A percentile compares a stretch with the other conserved stretches of the same genome.
These are phyloP conservation scores for Wallacemonas rigidus DNA, from an alignment of 208 protist species.

Conservation along the genomic window DNA sequence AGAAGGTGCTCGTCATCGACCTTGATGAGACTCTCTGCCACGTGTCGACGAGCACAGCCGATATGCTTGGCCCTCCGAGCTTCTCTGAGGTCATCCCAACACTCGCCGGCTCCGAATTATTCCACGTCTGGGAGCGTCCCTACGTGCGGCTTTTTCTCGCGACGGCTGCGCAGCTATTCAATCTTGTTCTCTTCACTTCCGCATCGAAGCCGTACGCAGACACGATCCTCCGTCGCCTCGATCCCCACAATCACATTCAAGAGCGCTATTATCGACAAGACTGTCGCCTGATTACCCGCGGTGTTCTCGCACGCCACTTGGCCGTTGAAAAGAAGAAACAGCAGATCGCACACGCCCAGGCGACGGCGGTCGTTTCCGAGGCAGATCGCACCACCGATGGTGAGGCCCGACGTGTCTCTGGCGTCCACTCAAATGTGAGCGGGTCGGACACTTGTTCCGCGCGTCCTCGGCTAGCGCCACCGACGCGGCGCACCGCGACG, in stretches of 20 bases:
- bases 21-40: conserved; percentile 90
- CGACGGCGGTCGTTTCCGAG: conserved; percentile 4
- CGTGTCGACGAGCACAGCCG: conserved; percentile 68
- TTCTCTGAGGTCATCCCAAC: conserved; percentile 91
- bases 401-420: neutral
- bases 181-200: conserved; percentile 88
- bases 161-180: conserved; percentile 79
- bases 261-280: conserved; percentile 82
- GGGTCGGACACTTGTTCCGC: neutral
- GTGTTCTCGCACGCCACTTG: conserved; percentile 27
- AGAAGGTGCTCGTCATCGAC: conserved; percentile 91
- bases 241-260: conserved; percentile 66
- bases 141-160: conserved; percentile 69
- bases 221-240: conserved; percentile 83
- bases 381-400: conserved; percentile 16
- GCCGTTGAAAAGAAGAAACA: conserved; percentile 11
- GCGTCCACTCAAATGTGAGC: neutral
- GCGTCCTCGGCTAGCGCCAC: neutral
- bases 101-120: conserved; percentile 76
- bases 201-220: conserved; percentile 87
- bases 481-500: neutral
- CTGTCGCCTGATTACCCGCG: conserved; percentile 63
- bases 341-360: neutral
- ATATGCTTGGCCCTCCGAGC: conserved; percentile 64
- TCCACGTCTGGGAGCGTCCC: conserved; percentile 86